phyloP scores from a whole-genome alignment of 2,329 filamentous ascomycete species.

The Gyromitra esculenta region DNA sequence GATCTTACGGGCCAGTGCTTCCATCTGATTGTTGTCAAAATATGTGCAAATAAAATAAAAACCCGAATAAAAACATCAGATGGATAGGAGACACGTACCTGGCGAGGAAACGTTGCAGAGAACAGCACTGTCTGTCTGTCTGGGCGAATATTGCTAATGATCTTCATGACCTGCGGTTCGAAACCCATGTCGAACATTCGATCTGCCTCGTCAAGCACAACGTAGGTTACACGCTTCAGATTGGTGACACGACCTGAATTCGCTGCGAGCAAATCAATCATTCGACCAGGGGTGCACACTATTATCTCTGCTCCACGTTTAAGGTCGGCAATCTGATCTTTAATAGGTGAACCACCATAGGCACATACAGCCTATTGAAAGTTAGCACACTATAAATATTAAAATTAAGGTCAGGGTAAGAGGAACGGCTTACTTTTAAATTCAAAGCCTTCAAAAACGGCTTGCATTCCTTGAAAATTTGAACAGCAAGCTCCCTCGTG shows the following conservation, averaged over 20 bases:
- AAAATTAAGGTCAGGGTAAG: background rate
- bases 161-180: conserved; percentile 99
- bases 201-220: conserved; percentile 98
- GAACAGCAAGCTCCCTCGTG: conserved; percentile 89
- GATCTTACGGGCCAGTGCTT: conserved; percentile 58
- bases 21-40: conserved; percentile 61
- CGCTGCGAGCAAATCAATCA: conserved; percentile 98
- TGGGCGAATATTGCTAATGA: conserved; percentile 94
- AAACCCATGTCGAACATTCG: conserved; percentile 99
- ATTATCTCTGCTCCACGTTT: conserved; percentile 96
- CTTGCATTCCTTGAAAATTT: conserved; percentile 94
- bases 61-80: conserved; percentile 86
- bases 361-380: conserved; percentile 84
- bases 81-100: conserved; percentile 92
- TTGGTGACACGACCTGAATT: conserved; percentile 81
- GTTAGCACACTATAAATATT: conserved; percentile 22
- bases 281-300: conserved; percentile 91
- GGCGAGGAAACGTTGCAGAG: conserved; percentile 99
- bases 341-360: conserved; percentile 94
- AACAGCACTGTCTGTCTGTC: conserved; percentile 99
- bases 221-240: conserved; percentile 94
- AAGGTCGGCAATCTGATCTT: conserved; percentile 95
- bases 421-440: conserved; percentile 66
- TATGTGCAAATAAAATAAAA: conserved; percentile 61
- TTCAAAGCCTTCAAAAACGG: conserved; percentile 89